Conservation (phyloP, 768 basidiomycete species). For the Tylopilus sp. region DNA sequence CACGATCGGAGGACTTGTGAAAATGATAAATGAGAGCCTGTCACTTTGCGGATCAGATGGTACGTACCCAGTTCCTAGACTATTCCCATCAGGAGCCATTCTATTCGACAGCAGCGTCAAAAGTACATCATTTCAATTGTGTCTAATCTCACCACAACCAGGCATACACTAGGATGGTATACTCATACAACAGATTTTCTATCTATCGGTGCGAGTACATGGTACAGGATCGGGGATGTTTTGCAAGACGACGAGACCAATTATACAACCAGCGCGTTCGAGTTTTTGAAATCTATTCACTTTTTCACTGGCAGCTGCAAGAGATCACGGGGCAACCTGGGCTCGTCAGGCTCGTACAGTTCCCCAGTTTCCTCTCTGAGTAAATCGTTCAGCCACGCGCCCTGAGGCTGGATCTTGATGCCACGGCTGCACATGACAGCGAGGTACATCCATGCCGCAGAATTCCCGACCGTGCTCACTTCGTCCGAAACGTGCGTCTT, state of each 20-base stretch:
- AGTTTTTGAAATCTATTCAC: too few relatives aligned
- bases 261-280: not conserved
- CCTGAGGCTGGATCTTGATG: constrained; percentile 73
- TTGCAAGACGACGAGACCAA: not conserved
- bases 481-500: constrained; percentile 79
- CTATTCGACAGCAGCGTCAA: too few relatives aligned
- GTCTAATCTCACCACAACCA: too few relatives aligned
- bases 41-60: not conserved
- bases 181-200: not conserved
- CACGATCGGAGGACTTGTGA: not conserved
- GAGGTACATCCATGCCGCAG: constrained; percentile 61
- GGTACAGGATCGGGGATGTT: not conserved
- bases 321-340: constrained; percentile 62
- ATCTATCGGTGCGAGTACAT: constrained; percentile 3
- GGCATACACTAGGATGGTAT: too few relatives aligned
- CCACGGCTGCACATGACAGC: constrained; percentile 80
- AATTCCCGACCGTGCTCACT: constrained; percentile 80
- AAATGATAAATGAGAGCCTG: not conserved
- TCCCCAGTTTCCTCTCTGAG: constrained; percentile 74
- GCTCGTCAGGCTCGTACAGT: constrained; percentile 62
- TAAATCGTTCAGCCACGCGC: constrained; percentile 84
- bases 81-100: too few relatives aligned
- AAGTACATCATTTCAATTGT: too few relatives aligned
- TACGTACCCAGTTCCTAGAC: not conserved
- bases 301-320: constrained; percentile 53